Conservation (phyloP, 805 yeast genomes). For the Ogataea pignaliae region DNA sequence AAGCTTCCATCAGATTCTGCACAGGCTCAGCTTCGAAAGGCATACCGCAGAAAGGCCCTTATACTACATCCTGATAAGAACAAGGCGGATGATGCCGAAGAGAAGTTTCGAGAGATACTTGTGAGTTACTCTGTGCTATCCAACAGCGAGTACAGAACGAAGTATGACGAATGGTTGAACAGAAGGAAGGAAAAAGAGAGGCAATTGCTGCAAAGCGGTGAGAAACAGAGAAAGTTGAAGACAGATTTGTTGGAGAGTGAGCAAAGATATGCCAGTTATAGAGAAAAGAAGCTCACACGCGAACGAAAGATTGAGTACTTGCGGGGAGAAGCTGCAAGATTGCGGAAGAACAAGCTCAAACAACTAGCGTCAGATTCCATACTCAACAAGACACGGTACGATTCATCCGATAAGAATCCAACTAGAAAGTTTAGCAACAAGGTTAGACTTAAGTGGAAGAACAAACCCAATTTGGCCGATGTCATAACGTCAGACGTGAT, state of each 20-base stretch:
- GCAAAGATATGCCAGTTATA: slow-evolving; percentile 17
- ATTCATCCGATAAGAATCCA: neutral
- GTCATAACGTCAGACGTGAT: slow-evolving; percentile 32
- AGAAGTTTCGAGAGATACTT: slow-evolving; percentile 25
- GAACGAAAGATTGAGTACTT: slow-evolving; percentile 15
- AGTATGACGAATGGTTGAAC: slow-evolving; percentile 20
- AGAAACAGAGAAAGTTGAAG: slow-evolving; percentile 15
- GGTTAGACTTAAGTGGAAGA: slow-evolving; percentile 43
- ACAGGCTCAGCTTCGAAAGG: slow-evolving; percentile 19
- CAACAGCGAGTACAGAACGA: slow-evolving; percentile 11
- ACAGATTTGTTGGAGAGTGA: slow-evolving; percentile 31
- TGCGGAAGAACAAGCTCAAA: slow-evolving; percentile 11
- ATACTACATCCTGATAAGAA: slow-evolving; percentile 34
- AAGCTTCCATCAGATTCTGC: neutral
- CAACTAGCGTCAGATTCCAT: neutral
- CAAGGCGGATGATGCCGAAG: slow-evolving; percentile 22
- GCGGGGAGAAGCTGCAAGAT: slow-evolving; percentile 13
- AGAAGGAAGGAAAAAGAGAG: neutral
- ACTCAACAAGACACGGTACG: neutral
- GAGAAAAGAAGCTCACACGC: slow-evolving; percentile 3
- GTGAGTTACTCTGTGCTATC: slow-evolving; percentile 24
- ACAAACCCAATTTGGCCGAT: slow-evolving; percentile 32
- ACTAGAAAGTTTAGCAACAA: slow-evolving; percentile 6
- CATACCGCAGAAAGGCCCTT: slow-evolving; percentile 29
- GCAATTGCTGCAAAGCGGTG: slow-evolving; percentile 3